Percentiles rank a stretch among this genome's conserved stretches.
phyloP scores from a whole-genome alignment of 768 basidiomycete species.

The Tylopilus vinaceipallidus region DNA sequence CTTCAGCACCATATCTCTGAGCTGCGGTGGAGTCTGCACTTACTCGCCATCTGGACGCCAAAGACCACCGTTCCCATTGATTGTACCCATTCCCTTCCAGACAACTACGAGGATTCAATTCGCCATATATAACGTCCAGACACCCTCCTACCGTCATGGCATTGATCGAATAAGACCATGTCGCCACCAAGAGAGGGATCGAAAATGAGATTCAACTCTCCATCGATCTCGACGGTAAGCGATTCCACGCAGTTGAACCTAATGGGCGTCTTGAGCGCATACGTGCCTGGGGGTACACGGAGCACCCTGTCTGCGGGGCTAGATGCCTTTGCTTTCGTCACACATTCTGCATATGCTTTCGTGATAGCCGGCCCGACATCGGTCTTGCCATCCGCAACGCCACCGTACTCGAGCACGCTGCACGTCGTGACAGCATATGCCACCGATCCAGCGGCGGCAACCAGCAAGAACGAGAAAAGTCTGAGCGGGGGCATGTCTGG shows the following conservation, averaged over 20 bases:
- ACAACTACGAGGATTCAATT: background rate
- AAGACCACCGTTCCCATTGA: constrained; percentile 7
- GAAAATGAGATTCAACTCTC: constrained; percentile 5
- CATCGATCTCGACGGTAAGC: constrained; percentile 4
- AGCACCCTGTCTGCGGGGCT: constrained; percentile 4
- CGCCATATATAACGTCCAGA: background rate
- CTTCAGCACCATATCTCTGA: background rate
- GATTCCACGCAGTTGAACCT: background rate
- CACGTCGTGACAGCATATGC: no score
- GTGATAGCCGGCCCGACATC: constrained; percentile 5
- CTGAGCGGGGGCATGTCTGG: background rate
- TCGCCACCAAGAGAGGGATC: background rate
- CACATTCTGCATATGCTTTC: constrained; percentile 3
- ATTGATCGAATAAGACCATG: constrained; percentile 5
- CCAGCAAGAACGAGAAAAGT: background rate
- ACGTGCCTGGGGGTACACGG: constrained; percentile 5
- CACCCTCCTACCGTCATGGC: constrained; percentile 1
- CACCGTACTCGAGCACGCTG: constrained; percentile 7
- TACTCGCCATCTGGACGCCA: background rate
- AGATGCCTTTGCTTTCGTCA: background rate
- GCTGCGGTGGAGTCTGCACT: background rate
- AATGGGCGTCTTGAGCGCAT: constrained; percentile 1
- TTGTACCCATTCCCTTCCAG: constrained; percentile 3
- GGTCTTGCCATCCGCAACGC: constrained; percentile 3
- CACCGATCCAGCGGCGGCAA: no score